Evolutionary conservation across 495 filamentous ascomycete genomes (phyloP).

Genomic region (Penicillium cinerascens): DNA sequence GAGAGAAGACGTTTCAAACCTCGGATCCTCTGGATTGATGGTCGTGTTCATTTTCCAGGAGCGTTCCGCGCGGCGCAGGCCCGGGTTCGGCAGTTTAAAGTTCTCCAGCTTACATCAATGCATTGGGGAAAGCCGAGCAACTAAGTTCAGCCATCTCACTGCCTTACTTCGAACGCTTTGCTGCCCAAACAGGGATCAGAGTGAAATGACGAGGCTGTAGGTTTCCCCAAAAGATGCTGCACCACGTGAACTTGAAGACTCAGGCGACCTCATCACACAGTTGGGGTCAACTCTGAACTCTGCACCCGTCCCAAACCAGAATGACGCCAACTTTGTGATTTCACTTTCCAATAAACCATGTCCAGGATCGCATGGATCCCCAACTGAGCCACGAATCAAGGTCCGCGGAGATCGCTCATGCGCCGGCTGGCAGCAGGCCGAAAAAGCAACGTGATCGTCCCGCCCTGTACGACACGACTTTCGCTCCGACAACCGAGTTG

Average conservation of each 20-base stretch:
- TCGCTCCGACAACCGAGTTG: slow-evolving; percentile 2
- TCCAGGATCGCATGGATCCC: slow-evolving; percentile 1
- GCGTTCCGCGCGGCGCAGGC: not conserved
- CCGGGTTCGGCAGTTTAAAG: not conserved
- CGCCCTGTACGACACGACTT: slow-evolving; percentile 11
- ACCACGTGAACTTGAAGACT: not conserved
- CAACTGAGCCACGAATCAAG: slow-evolving; percentile 5
- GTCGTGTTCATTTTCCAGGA: not conserved
- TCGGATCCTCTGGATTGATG: too few relatives aligned
- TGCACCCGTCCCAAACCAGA: not conserved
- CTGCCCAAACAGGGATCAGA: not conserved
- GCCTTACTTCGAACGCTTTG: not conserved
- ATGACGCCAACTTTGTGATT: too few relatives aligned
- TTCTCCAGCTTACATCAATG: not conserved
- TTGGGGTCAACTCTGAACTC: too few relatives aligned
- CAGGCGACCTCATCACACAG: not conserved
- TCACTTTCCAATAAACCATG: not conserved
- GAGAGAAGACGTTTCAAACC: too few relatives aligned
- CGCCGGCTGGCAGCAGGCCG: slow-evolving; percentile 16
- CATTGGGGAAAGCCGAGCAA: not conserved
- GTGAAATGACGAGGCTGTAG: not conserved
- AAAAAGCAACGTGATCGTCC: slow-evolving; percentile 22
- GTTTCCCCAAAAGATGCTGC: not conserved
- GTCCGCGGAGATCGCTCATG: slow-evolving; percentile 8
- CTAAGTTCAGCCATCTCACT: not conserved